phyloP scores from a whole-genome alignment of 768 basidiomycete species.

The Hydnomerulius pinastri region DNA sequence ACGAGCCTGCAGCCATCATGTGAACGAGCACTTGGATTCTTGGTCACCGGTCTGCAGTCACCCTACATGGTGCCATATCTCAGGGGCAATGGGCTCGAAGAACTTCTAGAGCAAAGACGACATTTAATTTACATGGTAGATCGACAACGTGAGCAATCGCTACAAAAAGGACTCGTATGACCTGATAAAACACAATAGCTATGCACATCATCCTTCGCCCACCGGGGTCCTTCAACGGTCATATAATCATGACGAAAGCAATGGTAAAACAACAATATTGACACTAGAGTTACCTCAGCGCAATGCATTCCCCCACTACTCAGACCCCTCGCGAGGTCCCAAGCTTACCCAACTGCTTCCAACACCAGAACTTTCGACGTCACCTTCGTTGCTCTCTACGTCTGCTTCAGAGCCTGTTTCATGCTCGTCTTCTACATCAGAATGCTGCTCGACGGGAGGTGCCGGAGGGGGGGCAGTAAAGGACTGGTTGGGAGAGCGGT shows the following conservation, averaged over 20 bases:
- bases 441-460: constrained; percentile 7
- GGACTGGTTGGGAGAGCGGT: constrained; percentile 1
- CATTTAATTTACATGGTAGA: constrained; percentile 15
- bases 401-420: constrained; percentile 68
- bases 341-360: constrained; percentile 76
- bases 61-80: not conserved
- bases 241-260: not conserved
- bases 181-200: not conserved
- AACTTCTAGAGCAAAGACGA: not conserved
- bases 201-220: not conserved
- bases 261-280: not conserved
- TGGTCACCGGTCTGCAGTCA: too few relatives aligned
- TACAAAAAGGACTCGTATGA: not conserved
- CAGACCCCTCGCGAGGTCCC: constrained; percentile 23
- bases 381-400: constrained; percentile 62
- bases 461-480: constrained; percentile 16
- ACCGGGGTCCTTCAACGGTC: not conserved
- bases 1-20: too few relatives aligned
- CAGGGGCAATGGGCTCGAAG: not conserved
- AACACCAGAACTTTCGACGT: constrained; percentile 49
- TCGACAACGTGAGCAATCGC: not conserved
- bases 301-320: constrained; percentile 10
- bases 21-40: too few relatives aligned
- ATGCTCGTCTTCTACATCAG: constrained; percentile 15
- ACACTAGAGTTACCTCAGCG: not conserved